Evolutionary conservation across 2,329 filamentous ascomycete genomes (phyloP).

Genomic region (Alternaria infectoria): DNA sequence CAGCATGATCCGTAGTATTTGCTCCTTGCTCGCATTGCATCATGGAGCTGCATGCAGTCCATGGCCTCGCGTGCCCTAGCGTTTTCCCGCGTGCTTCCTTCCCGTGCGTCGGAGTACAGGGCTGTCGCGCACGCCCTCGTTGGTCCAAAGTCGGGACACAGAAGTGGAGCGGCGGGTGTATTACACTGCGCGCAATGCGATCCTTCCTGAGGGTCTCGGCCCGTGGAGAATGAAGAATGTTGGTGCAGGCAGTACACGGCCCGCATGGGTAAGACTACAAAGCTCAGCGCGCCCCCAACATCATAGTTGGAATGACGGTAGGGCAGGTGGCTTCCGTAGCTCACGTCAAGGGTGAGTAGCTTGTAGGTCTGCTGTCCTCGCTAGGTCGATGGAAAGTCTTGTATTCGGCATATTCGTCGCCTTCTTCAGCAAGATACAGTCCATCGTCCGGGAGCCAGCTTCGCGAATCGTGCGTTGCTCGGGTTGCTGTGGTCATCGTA

Average conservation of each 20-base stretch:
- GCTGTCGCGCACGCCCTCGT: conserved; percentile 5
- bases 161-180: not conserved
- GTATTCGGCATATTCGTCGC: conserved; percentile 22
- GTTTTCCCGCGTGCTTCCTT: not conserved
- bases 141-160: conserved; percentile 24
- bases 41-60: not conserved
- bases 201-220: conserved; percentile 2
- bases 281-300: not conserved
- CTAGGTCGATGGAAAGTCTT: conserved; percentile 19
- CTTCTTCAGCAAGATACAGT: conserved; percentile 30
- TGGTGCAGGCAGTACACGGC: not conserved
- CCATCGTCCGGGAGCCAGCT: conserved; percentile 35
- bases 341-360: conserved; percentile 29
- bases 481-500: conserved; percentile 21
- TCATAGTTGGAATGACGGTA: not conserved
- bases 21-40: not conserved
- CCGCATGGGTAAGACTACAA: not conserved
- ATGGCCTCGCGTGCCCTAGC: not conserved
- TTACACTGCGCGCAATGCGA: not conserved
- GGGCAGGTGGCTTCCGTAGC: not conserved
- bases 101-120: not conserved
- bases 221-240: not conserved
- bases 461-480: conserved; percentile 21
- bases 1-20: not conserved
- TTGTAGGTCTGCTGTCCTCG: conserved; percentile 24